These are phyloP conservation scores for Insectozyma bohioensis DNA, from an alignment of 1,139 yeast species.

Conservation along the genomic window DNA sequence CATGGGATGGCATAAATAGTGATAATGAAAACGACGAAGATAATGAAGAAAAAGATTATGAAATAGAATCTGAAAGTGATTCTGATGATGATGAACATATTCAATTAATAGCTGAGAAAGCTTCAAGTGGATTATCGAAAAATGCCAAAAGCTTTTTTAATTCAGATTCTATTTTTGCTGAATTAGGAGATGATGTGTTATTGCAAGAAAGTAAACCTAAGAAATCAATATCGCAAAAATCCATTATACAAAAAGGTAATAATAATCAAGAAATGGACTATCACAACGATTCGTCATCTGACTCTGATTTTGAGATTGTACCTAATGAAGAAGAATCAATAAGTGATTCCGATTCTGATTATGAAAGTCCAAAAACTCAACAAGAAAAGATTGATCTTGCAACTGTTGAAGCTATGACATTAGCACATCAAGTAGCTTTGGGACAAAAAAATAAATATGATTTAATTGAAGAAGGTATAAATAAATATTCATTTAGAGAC, in stretches of 20 bases:
- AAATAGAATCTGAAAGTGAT: constrained; percentile 46
- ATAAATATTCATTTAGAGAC: constrained; percentile 89
- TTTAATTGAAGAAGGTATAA: constrained; percentile 85
- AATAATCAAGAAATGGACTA: no score
- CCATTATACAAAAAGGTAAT: no score
- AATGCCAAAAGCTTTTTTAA: constrained; percentile 78
- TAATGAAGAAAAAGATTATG: constrained; percentile 44
- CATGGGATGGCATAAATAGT: constrained; percentile 93
- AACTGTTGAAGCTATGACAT: constrained; percentile 95
- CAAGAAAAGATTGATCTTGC: constrained; percentile 74
- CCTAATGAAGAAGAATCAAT: constrained; percentile 40
- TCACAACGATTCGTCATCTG: neutral
- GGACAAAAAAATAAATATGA: constrained; percentile 86
- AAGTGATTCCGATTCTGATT: constrained; percentile 47
- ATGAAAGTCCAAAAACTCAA: constrained; percentile 48
- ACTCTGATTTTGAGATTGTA: constrained; percentile 55
- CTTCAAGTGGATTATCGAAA: constrained; percentile 51
- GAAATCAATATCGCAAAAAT: constrained; percentile 3
- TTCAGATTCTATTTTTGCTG: constrained; percentile 70
- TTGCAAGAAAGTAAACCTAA: constrained; percentile 26
- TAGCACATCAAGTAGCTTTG: constrained; percentile 92
- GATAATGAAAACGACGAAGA: constrained; percentile 39
- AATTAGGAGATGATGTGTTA: constrained; percentile 50
- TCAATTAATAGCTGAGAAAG: constrained; percentile 53
- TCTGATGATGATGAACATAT: constrained; percentile 79